Evolutionary conservation across 2,329 filamentous ascomycete species (phyloP), one percentile per base, ranked within the genome.

Genomic region (Diaporthe velutina): DNA sequence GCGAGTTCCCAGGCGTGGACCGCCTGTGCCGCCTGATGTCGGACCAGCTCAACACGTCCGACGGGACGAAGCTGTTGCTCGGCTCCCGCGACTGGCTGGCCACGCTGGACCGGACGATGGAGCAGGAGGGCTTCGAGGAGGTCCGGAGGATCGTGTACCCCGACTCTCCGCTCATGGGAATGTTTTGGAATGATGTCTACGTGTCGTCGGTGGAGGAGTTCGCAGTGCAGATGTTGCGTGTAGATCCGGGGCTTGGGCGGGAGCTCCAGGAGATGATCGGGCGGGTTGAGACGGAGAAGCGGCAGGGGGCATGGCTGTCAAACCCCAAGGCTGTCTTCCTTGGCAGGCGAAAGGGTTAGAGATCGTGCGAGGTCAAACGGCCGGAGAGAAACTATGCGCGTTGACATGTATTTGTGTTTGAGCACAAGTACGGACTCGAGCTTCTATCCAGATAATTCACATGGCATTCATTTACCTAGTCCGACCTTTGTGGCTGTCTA

Each of bases 271-370:
- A 50, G 7, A 33, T 66, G 61, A 48, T 50, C 25, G 28, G 15
- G 19, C 61, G 22, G 28, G 30, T 66, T 35, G 28, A 35, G 1
- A n/a, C 35, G 42, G 61, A 66, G 61, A 66, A 66, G 22, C 40
- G 61, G 10, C 19, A 50, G 6, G 61, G 61, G 30, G 61, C 42
- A 25, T 66, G 61, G 61, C 61, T 66, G 5, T 66, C 22, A 9
- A 66, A 50, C 22, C 61, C 61, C 3, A 66, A 66, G 42, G 61
- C 28, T 15, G 61, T 66, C 12, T 66, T 66, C 42, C 42, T 66
- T 17, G 61, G 42, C 28, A 35, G 4, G 61, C 61, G 61, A 25
- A 66, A 66, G 42, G 12, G 2, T 28, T 66, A 50, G 22, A 12
- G 28, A 13, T 57, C 2, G 9, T 35, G 22, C 4, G 3, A 12